Percentiles rank a stretch among this genome's conserved stretches.
Evolutionary conservation across 805 yeast species (phyloP).

Genomic region (Lachancea lanzarotensis): DNA sequence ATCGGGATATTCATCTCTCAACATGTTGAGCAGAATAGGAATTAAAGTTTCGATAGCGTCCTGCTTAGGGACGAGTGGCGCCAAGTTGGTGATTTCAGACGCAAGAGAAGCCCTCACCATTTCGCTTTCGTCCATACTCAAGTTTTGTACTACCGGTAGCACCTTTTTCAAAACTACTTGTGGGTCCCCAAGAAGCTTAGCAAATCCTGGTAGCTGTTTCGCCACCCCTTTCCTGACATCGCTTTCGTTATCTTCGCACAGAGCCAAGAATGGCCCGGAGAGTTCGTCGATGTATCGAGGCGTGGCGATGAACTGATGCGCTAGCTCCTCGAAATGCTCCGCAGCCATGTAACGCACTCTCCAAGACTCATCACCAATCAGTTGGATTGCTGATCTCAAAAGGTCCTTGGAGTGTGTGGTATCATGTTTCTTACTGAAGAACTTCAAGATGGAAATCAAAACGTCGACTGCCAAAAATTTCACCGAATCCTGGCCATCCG

Average conservation of each 20-base stretch:
- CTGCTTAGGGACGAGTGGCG: constrained; percentile 80
- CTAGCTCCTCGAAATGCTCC: constrained; percentile 77
- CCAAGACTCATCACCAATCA: constrained; percentile 91
- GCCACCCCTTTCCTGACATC: constrained; percentile 95
- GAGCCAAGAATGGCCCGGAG: constrained; percentile 55
- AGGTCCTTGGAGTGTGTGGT: constrained; percentile 55
- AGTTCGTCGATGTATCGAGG: constrained; percentile 47
- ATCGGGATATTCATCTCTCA: constrained; percentile 94
- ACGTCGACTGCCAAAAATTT: constrained; percentile 85
- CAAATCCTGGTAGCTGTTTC: constrained; percentile 77
- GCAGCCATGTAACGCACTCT: constrained; percentile 97
- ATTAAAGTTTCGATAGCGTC: constrained; percentile 72
- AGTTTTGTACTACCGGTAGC: constrained; percentile 73
- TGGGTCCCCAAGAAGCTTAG: constrained; percentile 43
- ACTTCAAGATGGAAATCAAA: constrained; percentile 70
- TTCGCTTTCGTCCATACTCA: constrained; percentile 88
- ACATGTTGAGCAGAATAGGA: constrained; percentile 87
- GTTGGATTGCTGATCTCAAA: constrained; percentile 56
- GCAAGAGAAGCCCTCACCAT: constrained; percentile 91
- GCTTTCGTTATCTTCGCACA: constrained; percentile 89
- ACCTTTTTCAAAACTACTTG: constrained; percentile 58
- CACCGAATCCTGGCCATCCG: constrained; percentile 92
- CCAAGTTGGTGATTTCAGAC: constrained; percentile 74
- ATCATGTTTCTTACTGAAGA: constrained; percentile 54
- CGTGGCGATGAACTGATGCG: constrained; percentile 53